Conservation (phyloP, 257 asterid species). For the Cynanchum wilfordii region DNA sequence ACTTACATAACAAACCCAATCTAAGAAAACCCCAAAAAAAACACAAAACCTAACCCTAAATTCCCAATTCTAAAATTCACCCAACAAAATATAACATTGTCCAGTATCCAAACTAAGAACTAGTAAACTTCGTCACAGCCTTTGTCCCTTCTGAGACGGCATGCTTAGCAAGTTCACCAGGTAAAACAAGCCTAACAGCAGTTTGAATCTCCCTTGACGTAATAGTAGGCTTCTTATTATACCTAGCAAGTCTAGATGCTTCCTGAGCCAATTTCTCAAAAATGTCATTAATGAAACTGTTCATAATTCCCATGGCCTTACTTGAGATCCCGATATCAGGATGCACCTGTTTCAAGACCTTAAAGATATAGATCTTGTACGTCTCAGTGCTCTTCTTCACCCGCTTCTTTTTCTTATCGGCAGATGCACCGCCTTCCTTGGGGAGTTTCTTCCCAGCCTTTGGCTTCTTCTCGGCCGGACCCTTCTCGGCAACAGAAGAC, state of each 20-base stretch:
- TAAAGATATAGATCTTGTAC: conserved; percentile 28
- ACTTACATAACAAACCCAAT: conserved; percentile 4
- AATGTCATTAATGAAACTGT: conserved; percentile 25
- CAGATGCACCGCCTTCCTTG: conserved; percentile 12
- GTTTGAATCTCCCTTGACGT: conserved; percentile 25
- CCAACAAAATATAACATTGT: background rate
- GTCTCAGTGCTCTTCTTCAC: conserved; percentile 21
- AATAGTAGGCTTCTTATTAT: conserved; percentile 27
- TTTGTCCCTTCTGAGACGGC: conserved; percentile 24
- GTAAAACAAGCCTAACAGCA: conserved; percentile 19
- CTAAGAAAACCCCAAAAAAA: background rate
- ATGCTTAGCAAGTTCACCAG: conserved; percentile 25
- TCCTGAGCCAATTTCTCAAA: conserved; percentile 27
- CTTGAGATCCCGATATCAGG: conserved; percentile 26
- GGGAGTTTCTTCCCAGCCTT: conserved; percentile 23
- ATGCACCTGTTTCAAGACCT: conserved; percentile 24
- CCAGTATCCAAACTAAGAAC: background rate
- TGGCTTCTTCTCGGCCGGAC: conserved; percentile 25
- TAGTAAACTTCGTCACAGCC: conserved; percentile 28
- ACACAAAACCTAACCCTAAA: conserved; percentile 9
- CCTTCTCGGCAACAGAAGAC: conserved; percentile 8
- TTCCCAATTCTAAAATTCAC: background rate
- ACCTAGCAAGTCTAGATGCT: conserved; percentile 18
- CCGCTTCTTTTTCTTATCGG: conserved; percentile 26
- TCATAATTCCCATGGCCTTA: conserved; percentile 28